Percentiles rank a stretch among this genome's conserved stretches.
Evolutionary conservation across 352 stramenopile species (phyloP).

Genomic region (Phytophthora palmivora): DNA sequence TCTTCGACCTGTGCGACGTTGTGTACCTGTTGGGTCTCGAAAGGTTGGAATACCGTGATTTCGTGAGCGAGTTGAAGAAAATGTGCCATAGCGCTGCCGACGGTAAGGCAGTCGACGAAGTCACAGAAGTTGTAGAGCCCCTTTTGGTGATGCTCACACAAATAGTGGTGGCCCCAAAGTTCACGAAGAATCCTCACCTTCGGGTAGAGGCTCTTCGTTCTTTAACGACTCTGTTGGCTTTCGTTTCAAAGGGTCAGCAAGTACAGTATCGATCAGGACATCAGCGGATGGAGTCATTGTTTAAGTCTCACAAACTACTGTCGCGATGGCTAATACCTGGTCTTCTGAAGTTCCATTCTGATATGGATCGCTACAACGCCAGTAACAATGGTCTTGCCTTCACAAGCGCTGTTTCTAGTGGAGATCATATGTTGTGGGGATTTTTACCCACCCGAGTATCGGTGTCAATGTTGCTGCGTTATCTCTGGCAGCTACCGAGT

Average conservation of each 20-base stretch:
- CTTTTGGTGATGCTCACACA: constrained; percentile 72
- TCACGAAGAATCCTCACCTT: constrained; percentile 78
- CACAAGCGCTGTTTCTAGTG: constrained; percentile 62
- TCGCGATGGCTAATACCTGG: constrained; percentile 44
- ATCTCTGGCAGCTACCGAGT: constrained; percentile 67
- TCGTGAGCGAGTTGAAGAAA: constrained; percentile 33
- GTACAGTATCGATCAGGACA: constrained; percentile 33
- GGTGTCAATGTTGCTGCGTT: constrained; percentile 64
- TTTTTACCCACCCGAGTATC: constrained; percentile 72
- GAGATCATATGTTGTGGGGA: constrained; percentile 76
- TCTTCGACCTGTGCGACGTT: constrained; percentile 76
- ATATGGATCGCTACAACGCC: constrained; percentile 79
- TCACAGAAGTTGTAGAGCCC: constrained; percentile 55
- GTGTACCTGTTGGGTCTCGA: constrained; percentile 66
- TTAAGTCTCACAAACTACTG: constrained; percentile 53
- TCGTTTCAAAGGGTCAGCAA: constrained; percentile 61
- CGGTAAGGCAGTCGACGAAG: constrained; percentile 22
- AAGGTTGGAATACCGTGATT: constrained; percentile 37
- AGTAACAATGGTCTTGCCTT: constrained; percentile 75
- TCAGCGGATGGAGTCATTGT: constrained; percentile 41
- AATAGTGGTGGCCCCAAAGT: constrained; percentile 53
- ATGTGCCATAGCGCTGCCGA: constrained; percentile 2
- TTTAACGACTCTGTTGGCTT: constrained; percentile 60
- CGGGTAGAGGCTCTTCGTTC: constrained; percentile 69
- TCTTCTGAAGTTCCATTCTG: constrained; percentile 70